A percentile compares a stretch with the other conserved stretches of the same genome.
These are phyloP conservation scores for Botrytis squamosa DNA, from an alignment of 2,329 filamentous ascomycete genomes.

Conservation along the genomic window DNA sequence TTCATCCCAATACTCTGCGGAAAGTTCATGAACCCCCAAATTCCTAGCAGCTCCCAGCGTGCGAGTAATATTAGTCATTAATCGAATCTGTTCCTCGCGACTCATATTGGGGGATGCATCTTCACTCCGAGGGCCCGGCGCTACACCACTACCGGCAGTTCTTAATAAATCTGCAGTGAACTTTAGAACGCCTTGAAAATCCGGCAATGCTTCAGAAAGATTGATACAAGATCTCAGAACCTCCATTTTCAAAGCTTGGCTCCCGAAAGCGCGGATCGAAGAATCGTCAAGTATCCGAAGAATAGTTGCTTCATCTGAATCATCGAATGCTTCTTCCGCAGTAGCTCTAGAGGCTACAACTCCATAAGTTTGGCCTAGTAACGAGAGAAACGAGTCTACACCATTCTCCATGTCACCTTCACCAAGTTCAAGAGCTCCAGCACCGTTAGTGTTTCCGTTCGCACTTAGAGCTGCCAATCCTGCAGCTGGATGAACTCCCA, in stretches of 20 bases:
- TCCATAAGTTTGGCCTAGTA: constrained; percentile 63
- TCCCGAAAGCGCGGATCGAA: constrained; percentile 67
- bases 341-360: constrained; percentile 45
- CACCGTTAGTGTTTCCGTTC: constrained; percentile 50
- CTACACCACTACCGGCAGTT: constrained; percentile 76
- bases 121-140: constrained; percentile 66
- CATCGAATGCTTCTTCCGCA: constrained; percentile 36
- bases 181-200: constrained; percentile 84
- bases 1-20: constrained; percentile 94
- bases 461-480: constrained; percentile 69
- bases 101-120: constrained; percentile 69
- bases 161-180: constrained; percentile 83
- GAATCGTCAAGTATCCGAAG: constrained; percentile 60
- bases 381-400: constrained; percentile 60
- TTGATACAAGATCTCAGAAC: constrained; percentile 87
- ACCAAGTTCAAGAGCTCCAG: constrained; percentile 58
- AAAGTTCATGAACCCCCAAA: constrained; percentile 66
- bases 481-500: constrained; percentile 90
- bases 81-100: constrained; percentile 78
- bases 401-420: constrained; percentile 66
- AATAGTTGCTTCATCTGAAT: constrained; percentile 54
- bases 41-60: constrained; percentile 76
- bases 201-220: constrained; percentile 88
- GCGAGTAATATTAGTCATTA: constrained; percentile 83
- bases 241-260: constrained; percentile 77